Evolutionary conservation across 441 rosid species (phyloP).

Genomic region (Brassica hybrid): DNA sequence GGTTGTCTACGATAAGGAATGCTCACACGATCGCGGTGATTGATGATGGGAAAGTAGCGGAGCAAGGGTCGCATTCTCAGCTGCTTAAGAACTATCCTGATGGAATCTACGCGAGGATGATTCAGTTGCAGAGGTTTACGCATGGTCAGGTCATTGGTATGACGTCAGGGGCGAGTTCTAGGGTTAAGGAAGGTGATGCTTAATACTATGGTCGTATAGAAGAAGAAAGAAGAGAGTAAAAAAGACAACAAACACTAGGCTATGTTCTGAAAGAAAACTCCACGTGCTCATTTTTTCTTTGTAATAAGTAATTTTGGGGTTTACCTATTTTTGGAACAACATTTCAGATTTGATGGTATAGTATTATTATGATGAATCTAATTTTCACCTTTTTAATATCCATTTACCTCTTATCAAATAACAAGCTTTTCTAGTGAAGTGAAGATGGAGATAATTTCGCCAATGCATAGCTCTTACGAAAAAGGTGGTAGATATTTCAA

Average conservation of each 20-base stretch:
- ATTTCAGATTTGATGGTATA: slow-evolving; percentile 44
- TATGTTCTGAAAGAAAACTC: slow-evolving; percentile 41
- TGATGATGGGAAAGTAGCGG: slow-evolving; percentile 94
- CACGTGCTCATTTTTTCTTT: slow-evolving; percentile 24
- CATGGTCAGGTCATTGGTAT: slow-evolving; percentile 85
- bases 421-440: slow-evolving; percentile 21
- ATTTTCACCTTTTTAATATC: slow-evolving; percentile 37
- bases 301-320: slow-evolving; percentile 33
- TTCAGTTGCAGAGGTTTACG: slow-evolving; percentile 96
- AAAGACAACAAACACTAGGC: slow-evolving; percentile 45
- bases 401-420: slow-evolving; percentile 14
- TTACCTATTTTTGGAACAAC: slow-evolving; percentile 43
- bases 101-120: slow-evolving; percentile 92
- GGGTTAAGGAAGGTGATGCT: slow-evolving; percentile 71
- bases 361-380: slow-evolving; percentile 40
- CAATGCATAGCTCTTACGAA: background rate
- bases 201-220: slow-evolving; percentile 43
- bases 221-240: slow-evolving; percentile 45
- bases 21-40: slow-evolving; percentile 92
- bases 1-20: slow-evolving; percentile 87
- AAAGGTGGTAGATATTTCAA: no score
- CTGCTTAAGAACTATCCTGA: slow-evolving; percentile 91
- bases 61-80: slow-evolving; percentile 95
- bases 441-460: background rate
- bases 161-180: slow-evolving; percentile 77